These are phyloP conservation scores for Eucalyptus pauciflora DNA, from an alignment of 345 rosid genomes.

Conservation along the genomic window DNA sequence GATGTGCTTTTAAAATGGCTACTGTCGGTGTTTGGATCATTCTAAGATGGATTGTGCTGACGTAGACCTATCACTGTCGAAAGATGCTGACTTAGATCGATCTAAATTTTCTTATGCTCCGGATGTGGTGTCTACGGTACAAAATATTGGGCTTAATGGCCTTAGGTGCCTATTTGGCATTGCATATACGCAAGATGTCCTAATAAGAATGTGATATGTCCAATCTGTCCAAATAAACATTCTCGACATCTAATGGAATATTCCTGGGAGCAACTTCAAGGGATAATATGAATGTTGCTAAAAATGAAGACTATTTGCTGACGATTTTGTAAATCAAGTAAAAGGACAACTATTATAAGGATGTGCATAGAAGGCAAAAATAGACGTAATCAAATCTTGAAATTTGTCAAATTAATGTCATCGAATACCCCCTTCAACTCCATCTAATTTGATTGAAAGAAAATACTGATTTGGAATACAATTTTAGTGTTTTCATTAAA, in stretches of 20 bases:
- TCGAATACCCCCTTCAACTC: not conserved
- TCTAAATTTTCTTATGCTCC: not conserved
- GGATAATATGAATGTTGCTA: not conserved
- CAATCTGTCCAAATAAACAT: not conserved
- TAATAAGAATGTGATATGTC: not conserved
- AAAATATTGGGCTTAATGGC: not conserved
- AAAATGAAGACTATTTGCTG: not conserved
- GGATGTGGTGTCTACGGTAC: not conserved
- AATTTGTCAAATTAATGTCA: not conserved
- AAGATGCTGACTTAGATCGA: not conserved
- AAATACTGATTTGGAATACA: not conserved
- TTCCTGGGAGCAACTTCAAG: not conserved
- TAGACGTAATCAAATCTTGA: not conserved
- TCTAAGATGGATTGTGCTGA: not conserved
- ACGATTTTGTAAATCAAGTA: not conserved
- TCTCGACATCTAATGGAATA: not conserved
- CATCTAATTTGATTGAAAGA: not conserved
- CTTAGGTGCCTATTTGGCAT: not conserved
- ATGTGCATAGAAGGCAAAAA: not conserved
- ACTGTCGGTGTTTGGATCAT: not conserved
- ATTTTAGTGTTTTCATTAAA: not conserved
- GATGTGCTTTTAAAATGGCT: not conserved
- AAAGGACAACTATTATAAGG: not conserved
- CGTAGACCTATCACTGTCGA: not conserved
- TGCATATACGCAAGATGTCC: not conserved